A percentile compares a stretch with the other conserved stretches of the same genome.
Evolutionary conservation across 106 monocot species (phyloP).

Genomic region (Chionographis japonica): DNA sequence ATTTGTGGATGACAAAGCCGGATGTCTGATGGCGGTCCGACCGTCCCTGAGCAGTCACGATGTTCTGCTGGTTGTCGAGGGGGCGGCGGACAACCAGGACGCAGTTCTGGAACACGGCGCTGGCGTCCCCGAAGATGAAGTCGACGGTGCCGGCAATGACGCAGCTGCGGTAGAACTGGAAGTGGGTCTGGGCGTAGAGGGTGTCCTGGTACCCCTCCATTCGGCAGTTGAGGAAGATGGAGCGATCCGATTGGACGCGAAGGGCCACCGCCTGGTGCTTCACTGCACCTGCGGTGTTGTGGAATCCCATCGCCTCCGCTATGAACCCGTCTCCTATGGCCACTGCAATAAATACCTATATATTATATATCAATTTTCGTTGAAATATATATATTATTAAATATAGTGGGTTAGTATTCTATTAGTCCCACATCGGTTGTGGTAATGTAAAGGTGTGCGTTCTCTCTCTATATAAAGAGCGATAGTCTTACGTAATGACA

Average conservation of each 20-base stretch:
- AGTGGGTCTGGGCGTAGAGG: constrained; percentile 54
- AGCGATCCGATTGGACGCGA: constrained; percentile 40
- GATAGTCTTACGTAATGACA: too few species aligned
- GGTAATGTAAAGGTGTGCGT: too few species aligned
- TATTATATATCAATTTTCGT: background rate
- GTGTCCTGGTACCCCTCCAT: constrained; percentile 83
- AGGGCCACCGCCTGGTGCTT: constrained; percentile 80
- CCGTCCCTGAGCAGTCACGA: constrained; percentile 81
- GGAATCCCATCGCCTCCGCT: constrained; percentile 46
- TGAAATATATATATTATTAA: background rate
- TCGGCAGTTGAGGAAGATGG: constrained; percentile 64
- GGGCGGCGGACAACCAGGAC: constrained; percentile 52
- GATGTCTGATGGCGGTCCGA: constrained; percentile 44
- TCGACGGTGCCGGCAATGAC: constrained; percentile 80
- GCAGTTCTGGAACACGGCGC: constrained; percentile 83
- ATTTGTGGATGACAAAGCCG: constrained; percentile 74
- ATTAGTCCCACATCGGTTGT: too few species aligned
- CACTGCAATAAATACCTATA: constrained; percentile 7
- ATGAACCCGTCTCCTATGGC: constrained; percentile 56
- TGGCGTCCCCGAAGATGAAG: constrained; percentile 90
- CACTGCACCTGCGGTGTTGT: constrained; percentile 61
- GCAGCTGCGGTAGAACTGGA: constrained; percentile 89
- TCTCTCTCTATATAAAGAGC: too few species aligned
- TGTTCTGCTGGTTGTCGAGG: constrained; percentile 68
- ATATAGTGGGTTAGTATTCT: too few species aligned